These are phyloP conservation scores for Spinacia oleracea DNA, from an alignment of 179 eudicot species.

Conservation along the genomic window DNA sequence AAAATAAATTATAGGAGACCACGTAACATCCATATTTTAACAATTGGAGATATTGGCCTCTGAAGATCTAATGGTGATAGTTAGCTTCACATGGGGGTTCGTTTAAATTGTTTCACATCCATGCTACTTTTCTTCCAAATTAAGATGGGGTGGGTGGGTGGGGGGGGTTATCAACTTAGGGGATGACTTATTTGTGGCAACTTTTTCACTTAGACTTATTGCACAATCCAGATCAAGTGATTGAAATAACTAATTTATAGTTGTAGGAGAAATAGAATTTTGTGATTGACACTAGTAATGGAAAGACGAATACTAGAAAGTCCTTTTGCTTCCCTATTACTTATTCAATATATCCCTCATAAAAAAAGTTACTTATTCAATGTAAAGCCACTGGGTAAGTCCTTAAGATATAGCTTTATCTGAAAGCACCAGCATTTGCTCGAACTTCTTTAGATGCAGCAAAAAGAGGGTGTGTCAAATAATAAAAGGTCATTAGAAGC, in stretches of 20 bases:
- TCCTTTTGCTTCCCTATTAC: neutral
- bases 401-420: neutral
- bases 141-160: no score
- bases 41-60: neutral
- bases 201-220: neutral
- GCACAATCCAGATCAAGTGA: conserved; percentile 8
- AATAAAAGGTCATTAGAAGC: neutral
- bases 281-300: neutral
- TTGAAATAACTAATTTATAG: neutral
- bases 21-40: neutral
- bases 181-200: neutral
- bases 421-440: no score
- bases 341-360: no score
- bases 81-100: neutral
- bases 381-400: neutral
- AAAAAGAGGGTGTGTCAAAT: neutral
- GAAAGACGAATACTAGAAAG: neutral
- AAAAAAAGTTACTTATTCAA: neutral
- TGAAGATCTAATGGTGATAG: neutral
- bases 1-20: neutral
- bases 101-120: neutral
- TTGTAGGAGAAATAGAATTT: neutral
- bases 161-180: neutral
- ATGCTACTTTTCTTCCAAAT: conserved; percentile 3
- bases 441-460: neutral